Evolutionary conservation across 2,329 filamentous ascomycete species (phyloP).

Genomic region (Pseudopithomyces maydicus): DNA sequence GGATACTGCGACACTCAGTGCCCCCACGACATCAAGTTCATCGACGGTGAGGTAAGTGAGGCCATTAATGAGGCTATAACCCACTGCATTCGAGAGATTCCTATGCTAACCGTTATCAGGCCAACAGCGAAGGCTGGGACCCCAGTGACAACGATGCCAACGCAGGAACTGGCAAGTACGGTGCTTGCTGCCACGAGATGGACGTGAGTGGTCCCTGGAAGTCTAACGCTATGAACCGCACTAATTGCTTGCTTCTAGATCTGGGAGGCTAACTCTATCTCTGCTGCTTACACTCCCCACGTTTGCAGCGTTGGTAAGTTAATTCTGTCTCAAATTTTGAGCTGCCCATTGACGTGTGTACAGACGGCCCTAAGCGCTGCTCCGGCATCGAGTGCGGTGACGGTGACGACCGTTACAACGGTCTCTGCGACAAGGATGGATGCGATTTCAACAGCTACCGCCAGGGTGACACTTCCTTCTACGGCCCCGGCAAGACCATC

Average conservation of each 20-base stretch:
- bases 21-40: conserved; percentile 51
- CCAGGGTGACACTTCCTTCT: conserved; percentile 64
- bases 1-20: conserved; percentile 54
- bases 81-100: not conserved
- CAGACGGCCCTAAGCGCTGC: conserved; percentile 56
- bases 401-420: conserved; percentile 57
- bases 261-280: conserved; percentile 69
- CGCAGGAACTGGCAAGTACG: conserved; percentile 56
- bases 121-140: conserved; percentile 58
- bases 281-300: conserved; percentile 66
- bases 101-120: conserved; percentile 34
- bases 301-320: conserved; percentile 49
- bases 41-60: conserved; percentile 50
- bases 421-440: conserved; percentile 67
- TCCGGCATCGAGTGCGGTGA: conserved; percentile 50
- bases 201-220: conserved; percentile 42
- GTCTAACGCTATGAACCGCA: too few species aligned
- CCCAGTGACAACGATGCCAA: conserved; percentile 57
- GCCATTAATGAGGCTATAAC: not conserved
- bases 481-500: conserved; percentile 56
- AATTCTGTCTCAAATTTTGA: too few species aligned
- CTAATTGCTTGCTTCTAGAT: conserved; percentile 32
- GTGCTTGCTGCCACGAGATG: conserved; percentile 69
- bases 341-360: conserved; percentile 17
- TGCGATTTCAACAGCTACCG: conserved; percentile 73